Percentiles rank a stretch among this genome's conserved stretches.
Conservation (phyloP, 2,329 filamentous ascomycete genomes). For the Penicillium capsulatum region DNA sequence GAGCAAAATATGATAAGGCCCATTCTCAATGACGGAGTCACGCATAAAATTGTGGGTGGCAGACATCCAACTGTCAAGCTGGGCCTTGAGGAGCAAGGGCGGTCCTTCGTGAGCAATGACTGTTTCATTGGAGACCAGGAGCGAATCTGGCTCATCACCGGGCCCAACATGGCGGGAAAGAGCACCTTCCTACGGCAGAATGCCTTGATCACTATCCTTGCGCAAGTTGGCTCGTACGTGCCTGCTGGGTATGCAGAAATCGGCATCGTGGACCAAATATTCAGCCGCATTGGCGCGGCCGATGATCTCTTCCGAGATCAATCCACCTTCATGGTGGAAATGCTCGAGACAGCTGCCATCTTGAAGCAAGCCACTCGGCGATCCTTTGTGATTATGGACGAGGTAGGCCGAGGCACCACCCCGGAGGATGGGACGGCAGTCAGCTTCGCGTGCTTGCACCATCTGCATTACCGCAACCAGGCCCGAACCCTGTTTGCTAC, state of each 20-base stretch:
- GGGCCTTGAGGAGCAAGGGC: constrained; percentile 72
- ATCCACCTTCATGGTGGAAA: constrained; percentile 99
- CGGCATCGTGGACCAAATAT: constrained; percentile 92
- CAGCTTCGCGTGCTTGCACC: constrained; percentile 80
- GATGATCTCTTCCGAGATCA: constrained; percentile 94
- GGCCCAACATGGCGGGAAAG: constrained; percentile 99
- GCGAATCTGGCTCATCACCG: constrained; percentile 64
- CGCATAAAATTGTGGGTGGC: constrained; percentile 76
- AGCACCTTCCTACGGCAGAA: constrained; percentile 95
- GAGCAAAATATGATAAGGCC: constrained; percentile 74
- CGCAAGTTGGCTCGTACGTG: constrained; percentile 88
- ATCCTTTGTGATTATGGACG: constrained; percentile 97
- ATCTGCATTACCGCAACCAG: constrained; percentile 71
- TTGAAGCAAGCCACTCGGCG: constrained; percentile 75
- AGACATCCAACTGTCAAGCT: constrained; percentile 89
- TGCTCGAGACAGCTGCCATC: constrained; percentile 93
- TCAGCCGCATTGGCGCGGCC: constrained; percentile 86
- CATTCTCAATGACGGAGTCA: constrained; percentile 59
- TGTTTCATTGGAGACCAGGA: constrained; percentile 74
- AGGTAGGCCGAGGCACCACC: constrained; percentile 90
- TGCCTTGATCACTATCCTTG: constrained; percentile 86
- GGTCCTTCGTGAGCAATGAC: constrained; percentile 80
- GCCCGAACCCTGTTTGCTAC: constrained; percentile 88
- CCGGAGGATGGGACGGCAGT: constrained; percentile 88
- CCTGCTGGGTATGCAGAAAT: constrained; percentile 81